phyloP scores from a whole-genome alignment of 805 yeast genomes.

The Cyberlindnera americana region DNA sequence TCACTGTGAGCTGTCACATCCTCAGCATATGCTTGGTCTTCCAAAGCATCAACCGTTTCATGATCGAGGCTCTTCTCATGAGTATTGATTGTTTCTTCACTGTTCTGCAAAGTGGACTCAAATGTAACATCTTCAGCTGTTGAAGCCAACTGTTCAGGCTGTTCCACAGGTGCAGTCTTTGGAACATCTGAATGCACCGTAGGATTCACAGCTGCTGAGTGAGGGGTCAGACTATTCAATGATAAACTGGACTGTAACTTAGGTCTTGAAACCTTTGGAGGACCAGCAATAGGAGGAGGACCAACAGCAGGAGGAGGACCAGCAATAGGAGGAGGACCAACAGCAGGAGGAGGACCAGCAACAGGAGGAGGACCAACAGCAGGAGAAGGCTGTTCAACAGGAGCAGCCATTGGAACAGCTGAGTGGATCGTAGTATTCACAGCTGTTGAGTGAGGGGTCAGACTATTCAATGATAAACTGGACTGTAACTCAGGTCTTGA shows the following conservation, averaged over 20 bases:
- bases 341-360: too few relatives aligned
- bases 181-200: too few relatives aligned
- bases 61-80: background rate
- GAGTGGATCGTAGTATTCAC: too few relatives aligned
- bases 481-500: background rate
- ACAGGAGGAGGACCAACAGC: too few relatives aligned
- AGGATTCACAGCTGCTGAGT: too few relatives aligned
- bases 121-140: background rate
- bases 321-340: background rate
- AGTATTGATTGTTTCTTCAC: background rate
- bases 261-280: constrained; percentile 4
- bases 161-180: too few relatives aligned
- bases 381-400: too few relatives aligned
- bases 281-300: constrained; percentile 1
- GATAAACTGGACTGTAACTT: background rate
- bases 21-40: too few relatives aligned
- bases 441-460: background rate
- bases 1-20: background rate
- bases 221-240: constrained; percentile 2
- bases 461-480: constrained; percentile 1
- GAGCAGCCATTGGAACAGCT: too few relatives aligned
- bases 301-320: too few relatives aligned
- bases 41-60: too few relatives aligned
- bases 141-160: background rate
- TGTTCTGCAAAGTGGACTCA: constrained; percentile 3